Evolutionary conservation across 176 grass and related monocot genomes (phyloP).

Genomic region (Dactylis glomerata): DNA sequence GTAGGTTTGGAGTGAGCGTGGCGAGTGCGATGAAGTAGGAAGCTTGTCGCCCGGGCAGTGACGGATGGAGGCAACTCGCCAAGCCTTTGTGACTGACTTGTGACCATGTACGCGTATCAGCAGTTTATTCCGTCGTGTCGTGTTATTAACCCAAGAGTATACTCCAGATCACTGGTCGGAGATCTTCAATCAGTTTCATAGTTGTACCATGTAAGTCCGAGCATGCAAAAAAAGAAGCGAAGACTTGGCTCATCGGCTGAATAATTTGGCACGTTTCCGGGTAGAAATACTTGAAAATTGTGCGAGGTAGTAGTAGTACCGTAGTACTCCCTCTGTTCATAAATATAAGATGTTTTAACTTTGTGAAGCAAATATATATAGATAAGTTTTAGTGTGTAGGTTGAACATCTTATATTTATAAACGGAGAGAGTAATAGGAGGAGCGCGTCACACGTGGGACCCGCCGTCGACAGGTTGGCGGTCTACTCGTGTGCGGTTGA

Average conservation of each 20-base stretch:
- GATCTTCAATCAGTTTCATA: background rate
- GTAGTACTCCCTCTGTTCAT: too few relatives aligned
- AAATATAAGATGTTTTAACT: too few relatives aligned
- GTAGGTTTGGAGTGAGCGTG: background rate
- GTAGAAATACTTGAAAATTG: too few relatives aligned
- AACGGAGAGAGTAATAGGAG: too few relatives aligned
- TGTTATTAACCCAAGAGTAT: background rate
- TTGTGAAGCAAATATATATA: too few relatives aligned
- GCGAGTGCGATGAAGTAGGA: background rate
- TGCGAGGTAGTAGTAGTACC: too few relatives aligned
- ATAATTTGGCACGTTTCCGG: background rate
- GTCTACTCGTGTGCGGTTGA: background rate
- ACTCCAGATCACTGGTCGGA: background rate
- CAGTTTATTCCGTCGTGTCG: background rate
- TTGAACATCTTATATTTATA: too few relatives aligned
- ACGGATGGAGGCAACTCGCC: background rate
- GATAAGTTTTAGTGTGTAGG: too few relatives aligned
- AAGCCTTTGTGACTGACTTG: too few relatives aligned
- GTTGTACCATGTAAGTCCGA: background rate
- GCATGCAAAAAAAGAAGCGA: background rate
- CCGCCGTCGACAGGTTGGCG: background rate
- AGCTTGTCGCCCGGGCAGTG: background rate
- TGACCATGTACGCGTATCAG: background rate
- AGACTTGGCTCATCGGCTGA: background rate
- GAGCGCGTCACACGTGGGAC: background rate